Evolutionary conservation across 1,284 basidiomycete genomes (phyloP), one percentile per base, ranked within the genome.

Genomic region (Cutaneotrichosporon curvatum): DNA sequence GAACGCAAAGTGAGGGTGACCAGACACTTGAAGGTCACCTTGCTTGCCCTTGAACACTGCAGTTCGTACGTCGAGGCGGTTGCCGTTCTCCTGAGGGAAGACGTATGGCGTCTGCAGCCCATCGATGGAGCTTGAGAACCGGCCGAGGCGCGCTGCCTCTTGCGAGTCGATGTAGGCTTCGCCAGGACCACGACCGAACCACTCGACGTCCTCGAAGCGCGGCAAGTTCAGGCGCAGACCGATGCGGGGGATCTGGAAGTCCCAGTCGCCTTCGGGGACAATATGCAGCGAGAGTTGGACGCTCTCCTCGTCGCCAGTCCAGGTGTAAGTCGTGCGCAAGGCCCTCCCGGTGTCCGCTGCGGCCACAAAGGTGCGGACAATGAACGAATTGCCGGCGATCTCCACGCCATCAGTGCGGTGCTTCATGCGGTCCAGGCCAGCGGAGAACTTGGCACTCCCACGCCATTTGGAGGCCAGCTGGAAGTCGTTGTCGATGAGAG

Each of bases 401-500:
- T 37, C 28, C 9, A 58, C 42, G 1, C 7, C 2, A 37, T 56
- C 43, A 7, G 50, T 38, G 33, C 54, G 50, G 35, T 54, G 49
- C 19, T 55, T 42, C 42, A 58, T 39, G 4, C 56, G 38, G 41
- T 58, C 19, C n/a, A 56, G 47, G n/a, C 58, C 58, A 2, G 52
- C 53, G 7, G 11, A 14, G 6, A 7, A 6, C 32, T 34, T 34
- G 32, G 9, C 9, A 7, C n/a, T n/a, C 9, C 32, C 32, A 7
- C 7, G 8, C 42, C 42, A 44, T 12, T 18, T 9, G 8, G 11
- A 19, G 22, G 14, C 37, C 19, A 23, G 14, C 20, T 22, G 37
- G 19, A n/a, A 12, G 42, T 60, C 58, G 43, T 59, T 59, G 46
- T 60, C 58, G 2, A 52, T 60, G 21, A 44, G 23, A 2, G 57